Evolutionary conservation across 768 basidiomycete genomes (phyloP), one percentile per base, ranked within the genome.

Genomic region (Krasilnikovozyma curviuscula): DNA sequence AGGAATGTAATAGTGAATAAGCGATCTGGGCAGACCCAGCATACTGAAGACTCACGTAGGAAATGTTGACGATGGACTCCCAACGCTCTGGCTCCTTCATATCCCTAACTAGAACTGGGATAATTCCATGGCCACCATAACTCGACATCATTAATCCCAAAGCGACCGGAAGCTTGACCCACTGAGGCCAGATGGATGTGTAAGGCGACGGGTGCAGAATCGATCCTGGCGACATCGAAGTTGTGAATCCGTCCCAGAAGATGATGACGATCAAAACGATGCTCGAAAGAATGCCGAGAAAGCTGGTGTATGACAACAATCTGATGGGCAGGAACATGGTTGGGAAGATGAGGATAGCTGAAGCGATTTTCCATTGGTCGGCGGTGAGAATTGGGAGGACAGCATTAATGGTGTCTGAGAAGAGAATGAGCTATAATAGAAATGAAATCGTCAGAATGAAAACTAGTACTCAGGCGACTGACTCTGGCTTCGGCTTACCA

Each of bases 111-210:
- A 97, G 64, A 19, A 81, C 23, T 86, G 45, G 45, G 32, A 46
- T 40, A 21, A 52, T 42, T 10, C 32, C 45, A 14, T 46, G 50
- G 10, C 50, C 40, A 21, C 45, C 50, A 29, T 31, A 52, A 3
- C 88, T 85, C 7, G 83, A 82, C 77, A 97, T 85, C 58, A 95
- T 77, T 53, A 97, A 68, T 2, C 89, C 89, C 55, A 88, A 80
- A 13, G 81, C 75, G 24, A 91, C 63, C 1, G 85, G 81, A 29
- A 91, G 67, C 46, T 79, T 72, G 18, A 65, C 65, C 53, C 69
- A 65, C 50, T 69, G 72, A 13, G 81, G 68, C 5, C 69, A 69
- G 10, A 78, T 52, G 18, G 69, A 73, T 0, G 86, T 93, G n/a
- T n/a, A n/a, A n/a, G 68, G 65, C 25, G 76, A 78, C 4, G 82